Conservation (phyloP, 805 yeast species). For the Lipomyces lipofer region DNA sequence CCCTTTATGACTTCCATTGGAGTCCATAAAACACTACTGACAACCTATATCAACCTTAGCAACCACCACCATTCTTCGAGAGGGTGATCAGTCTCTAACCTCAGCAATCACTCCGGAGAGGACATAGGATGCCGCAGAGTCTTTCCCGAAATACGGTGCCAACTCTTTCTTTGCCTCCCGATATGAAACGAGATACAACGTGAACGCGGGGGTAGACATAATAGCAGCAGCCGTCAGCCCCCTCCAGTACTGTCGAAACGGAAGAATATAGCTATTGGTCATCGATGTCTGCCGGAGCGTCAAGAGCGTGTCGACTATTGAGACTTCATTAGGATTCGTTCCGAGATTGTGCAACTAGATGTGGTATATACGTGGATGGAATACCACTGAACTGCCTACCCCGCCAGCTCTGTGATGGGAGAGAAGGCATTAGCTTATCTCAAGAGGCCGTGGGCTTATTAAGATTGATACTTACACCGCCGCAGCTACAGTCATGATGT, state of each 20-base stretch:
- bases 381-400: slow-evolving; percentile 26
- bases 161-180: slow-evolving; percentile 42
- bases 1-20: slow-evolving; percentile 51
- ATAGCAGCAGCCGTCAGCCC: slow-evolving; percentile 44
- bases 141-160: slow-evolving; percentile 13
- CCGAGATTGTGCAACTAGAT: not conserved
- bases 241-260: slow-evolving; percentile 32
- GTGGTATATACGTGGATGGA: slow-evolving; percentile 23
- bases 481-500: slow-evolving; percentile 21
- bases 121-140: slow-evolving; percentile 18
- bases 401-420: slow-evolving; percentile 24
- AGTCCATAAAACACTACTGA: slow-evolving; percentile 45
- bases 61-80: not conserved
- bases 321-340: not conserved
- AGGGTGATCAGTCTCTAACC: not conserved
- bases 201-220: slow-evolving; percentile 45
- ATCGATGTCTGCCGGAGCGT: slow-evolving; percentile 26
- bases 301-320: slow-evolving; percentile 26
- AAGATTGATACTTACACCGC: slow-evolving; percentile 22
- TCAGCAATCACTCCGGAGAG: slow-evolving; percentile 23
- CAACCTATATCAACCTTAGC: slow-evolving; percentile 23
- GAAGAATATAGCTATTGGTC: slow-evolving; percentile 9
- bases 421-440: not conserved
- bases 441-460: too few relatives aligned
- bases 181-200: slow-evolving; percentile 45